phyloP scores from a whole-genome alignment of 306 rosid species.

The Vicia faba region DNA sequence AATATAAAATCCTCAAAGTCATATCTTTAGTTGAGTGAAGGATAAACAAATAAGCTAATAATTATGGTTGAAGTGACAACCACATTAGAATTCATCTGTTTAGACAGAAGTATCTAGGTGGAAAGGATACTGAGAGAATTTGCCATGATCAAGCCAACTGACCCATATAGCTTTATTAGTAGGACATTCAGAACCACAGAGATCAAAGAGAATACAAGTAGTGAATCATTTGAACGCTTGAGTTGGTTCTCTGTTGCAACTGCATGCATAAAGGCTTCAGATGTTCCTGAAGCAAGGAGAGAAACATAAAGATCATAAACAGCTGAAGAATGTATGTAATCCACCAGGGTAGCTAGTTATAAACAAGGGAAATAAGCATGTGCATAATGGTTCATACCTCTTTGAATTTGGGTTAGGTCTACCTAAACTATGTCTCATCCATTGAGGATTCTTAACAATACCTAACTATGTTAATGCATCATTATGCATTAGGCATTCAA shows the following conservation, averaged over 20 bases:
- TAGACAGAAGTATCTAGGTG: background rate
- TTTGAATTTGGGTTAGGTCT: too few relatives aligned
- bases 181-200: slow-evolving; percentile 70
- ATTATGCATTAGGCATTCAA: slow-evolving; percentile 18
- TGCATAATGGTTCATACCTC: slow-evolving; percentile 10
- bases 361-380: slow-evolving; percentile 8
- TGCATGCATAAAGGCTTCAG: slow-evolving; percentile 95
- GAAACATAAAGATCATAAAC: slow-evolving; percentile 11
- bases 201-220: slow-evolving; percentile 75
- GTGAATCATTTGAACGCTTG: slow-evolving; percentile 74
- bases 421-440: too few relatives aligned
- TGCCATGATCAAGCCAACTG: slow-evolving; percentile 88
- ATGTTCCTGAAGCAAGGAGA: slow-evolving; percentile 66
- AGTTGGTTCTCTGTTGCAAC: slow-evolving; percentile 84
- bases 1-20: slow-evolving; percentile 80
- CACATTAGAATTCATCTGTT: too few relatives aligned
- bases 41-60: background rate
- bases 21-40: slow-evolving; percentile 80
- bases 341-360: slow-evolving; percentile 6
- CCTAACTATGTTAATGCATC: slow-evolving; percentile 19
- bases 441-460: background rate
- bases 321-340: slow-evolving; percentile 13
- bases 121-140: slow-evolving; percentile 92
- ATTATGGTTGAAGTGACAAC: too few relatives aligned
- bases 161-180: slow-evolving; percentile 71